These are phyloP conservation scores for Clitocybe nebularis DNA, from an alignment of 1,284 basidiomycete genomes.

Conservation along the genomic window DNA sequence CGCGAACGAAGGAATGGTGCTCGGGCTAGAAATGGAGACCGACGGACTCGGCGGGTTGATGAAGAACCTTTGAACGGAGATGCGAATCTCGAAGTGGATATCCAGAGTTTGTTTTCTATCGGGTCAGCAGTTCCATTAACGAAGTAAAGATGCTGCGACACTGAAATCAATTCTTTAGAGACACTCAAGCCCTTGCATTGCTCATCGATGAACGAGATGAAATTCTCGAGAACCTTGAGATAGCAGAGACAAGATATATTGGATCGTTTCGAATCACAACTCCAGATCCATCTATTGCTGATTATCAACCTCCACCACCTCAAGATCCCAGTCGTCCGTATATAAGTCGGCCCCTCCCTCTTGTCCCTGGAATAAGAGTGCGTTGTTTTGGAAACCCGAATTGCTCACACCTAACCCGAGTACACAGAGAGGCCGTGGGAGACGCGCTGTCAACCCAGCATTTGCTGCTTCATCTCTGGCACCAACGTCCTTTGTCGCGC, in stretches of 20 bases:
- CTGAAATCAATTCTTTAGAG: constrained; percentile 35
- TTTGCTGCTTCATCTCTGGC: constrained; percentile 62
- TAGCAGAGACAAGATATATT: constrained; percentile 76
- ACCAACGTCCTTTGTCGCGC: constrained; percentile 74
- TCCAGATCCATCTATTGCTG: constrained; percentile 62
- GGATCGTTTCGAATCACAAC: constrained; percentile 69
- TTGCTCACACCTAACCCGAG: constrained; percentile 5
- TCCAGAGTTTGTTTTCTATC: constrained; percentile 71
- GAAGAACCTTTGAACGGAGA: constrained; percentile 43
- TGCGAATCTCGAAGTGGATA: constrained; percentile 51
- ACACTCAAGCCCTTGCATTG: constrained; percentile 59
- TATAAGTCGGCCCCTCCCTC: constrained; percentile 65
- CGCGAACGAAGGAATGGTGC: constrained; percentile 22
- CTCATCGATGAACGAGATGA: constrained; percentile 71
- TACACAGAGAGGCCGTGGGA: constrained; percentile 33
- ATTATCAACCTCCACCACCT: constrained; percentile 38
- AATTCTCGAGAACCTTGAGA: constrained; percentile 72
- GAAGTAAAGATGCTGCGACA: too few species aligned
- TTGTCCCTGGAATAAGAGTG: constrained; percentile 32
- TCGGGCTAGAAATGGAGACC: constrained; percentile 25
- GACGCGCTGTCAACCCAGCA: constrained; percentile 53
- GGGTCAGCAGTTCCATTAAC: constrained; percentile 40
- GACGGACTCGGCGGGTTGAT: constrained; percentile 27
- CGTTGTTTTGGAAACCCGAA: constrained; percentile 9
- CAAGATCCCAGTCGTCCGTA: constrained; percentile 42